phyloP scores from a whole-genome alignment of 495 filamentous ascomycete species.

The Endocarpon pusillum region DNA sequence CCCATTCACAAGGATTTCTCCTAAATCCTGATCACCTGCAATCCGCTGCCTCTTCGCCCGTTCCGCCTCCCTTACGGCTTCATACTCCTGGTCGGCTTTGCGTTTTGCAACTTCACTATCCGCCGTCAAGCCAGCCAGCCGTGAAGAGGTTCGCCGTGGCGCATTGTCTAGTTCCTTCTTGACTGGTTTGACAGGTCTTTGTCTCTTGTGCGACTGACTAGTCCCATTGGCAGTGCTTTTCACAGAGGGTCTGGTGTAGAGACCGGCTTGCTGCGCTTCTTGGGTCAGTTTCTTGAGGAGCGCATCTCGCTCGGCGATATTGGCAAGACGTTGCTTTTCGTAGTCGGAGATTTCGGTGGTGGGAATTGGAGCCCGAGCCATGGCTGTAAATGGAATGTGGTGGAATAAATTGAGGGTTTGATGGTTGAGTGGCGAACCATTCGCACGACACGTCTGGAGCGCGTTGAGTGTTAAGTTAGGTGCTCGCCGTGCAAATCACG shows the following conservation, averaged over 20 bases:
- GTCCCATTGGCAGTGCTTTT: conserved; percentile 15
- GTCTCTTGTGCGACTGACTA: conserved; percentile 34
- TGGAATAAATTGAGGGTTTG: neutral
- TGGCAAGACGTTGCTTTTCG: conserved; percentile 50
- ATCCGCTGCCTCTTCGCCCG: conserved; percentile 55
- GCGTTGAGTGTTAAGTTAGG: no score
- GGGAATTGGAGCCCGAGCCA: no score
- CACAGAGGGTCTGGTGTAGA: conserved; percentile 23
- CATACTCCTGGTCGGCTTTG: conserved; percentile 58
- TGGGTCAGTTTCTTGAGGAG: conserved; percentile 41
- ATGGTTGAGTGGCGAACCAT: neutral
- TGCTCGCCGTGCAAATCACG: no score
- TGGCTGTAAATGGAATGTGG: neutral
- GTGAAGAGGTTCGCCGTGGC: conserved; percentile 47
- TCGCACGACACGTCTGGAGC: no score
- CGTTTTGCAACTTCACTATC: conserved; percentile 62
- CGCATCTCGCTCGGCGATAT: conserved; percentile 58
- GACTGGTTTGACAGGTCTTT: conserved; percentile 27
- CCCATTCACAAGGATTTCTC: conserved; percentile 65
- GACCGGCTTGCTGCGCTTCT: conserved; percentile 33
- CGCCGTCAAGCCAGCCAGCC: conserved; percentile 46
- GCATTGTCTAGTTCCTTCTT: conserved; percentile 25
- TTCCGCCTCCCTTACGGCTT: conserved; percentile 40
- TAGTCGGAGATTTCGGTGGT: conserved; percentile 36
- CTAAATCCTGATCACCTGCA: conserved; percentile 51